A percentile compares a stretch with the other conserved stretches of the same genome.
These are phyloP conservation scores for Penicillium sp. DNA, from an alignment of 2,329 filamentous ascomycete species.

Conservation along the genomic window DNA sequence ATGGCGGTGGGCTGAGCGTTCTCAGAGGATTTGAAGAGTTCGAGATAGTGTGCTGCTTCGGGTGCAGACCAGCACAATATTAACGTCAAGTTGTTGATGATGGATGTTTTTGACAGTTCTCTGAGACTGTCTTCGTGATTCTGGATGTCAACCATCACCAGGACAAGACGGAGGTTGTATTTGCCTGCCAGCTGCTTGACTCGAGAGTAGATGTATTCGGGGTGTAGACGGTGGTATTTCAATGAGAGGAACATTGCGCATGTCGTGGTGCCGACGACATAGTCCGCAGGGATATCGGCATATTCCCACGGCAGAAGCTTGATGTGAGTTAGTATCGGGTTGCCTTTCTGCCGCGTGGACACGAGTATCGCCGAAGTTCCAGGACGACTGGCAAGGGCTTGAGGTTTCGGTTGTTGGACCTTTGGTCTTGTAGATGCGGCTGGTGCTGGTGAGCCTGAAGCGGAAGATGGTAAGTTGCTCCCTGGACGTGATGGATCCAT, in stretches of 20 bases:
- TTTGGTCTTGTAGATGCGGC: slow-evolving; percentile 39
- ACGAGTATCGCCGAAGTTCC: slow-evolving; percentile 79
- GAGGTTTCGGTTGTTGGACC: slow-evolving; percentile 82
- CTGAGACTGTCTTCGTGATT: slow-evolving; percentile 88
- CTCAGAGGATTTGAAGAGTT: slow-evolving; percentile 92
- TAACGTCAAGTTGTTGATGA: slow-evolving; percentile 89
- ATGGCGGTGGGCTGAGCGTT: slow-evolving; percentile 79
- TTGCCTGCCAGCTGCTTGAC: slow-evolving; percentile 79
- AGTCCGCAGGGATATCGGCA: slow-evolving; percentile 93
- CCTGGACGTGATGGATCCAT: slow-evolving; percentile 2
- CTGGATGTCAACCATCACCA: slow-evolving; percentile 90
- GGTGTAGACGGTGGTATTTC: slow-evolving; percentile 95
- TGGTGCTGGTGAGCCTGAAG: slow-evolving; percentile 32
- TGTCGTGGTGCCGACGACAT: slow-evolving; percentile 78
- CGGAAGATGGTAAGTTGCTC: slow-evolving; percentile 31
- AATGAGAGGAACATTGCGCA: slow-evolving; percentile 90
- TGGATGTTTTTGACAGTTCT: slow-evolving; percentile 85
- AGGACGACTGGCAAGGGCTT: slow-evolving; percentile 66
- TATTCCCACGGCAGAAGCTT: slow-evolving; percentile 90
- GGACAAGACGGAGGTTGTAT: slow-evolving; percentile 79
- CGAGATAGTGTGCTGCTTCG: slow-evolving; percentile 89
- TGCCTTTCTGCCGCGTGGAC: slow-evolving; percentile 88
- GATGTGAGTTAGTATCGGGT: slow-evolving; percentile 81
- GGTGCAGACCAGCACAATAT: slow-evolving; percentile 92
- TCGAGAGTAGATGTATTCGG: slow-evolving; percentile 94